A percentile compares a stretch with the other conserved stretches of the same genome.
phyloP scores from a whole-genome alignment of 495 filamentous ascomycete genomes.

The Barbatosphaeria neglecta region DNA sequence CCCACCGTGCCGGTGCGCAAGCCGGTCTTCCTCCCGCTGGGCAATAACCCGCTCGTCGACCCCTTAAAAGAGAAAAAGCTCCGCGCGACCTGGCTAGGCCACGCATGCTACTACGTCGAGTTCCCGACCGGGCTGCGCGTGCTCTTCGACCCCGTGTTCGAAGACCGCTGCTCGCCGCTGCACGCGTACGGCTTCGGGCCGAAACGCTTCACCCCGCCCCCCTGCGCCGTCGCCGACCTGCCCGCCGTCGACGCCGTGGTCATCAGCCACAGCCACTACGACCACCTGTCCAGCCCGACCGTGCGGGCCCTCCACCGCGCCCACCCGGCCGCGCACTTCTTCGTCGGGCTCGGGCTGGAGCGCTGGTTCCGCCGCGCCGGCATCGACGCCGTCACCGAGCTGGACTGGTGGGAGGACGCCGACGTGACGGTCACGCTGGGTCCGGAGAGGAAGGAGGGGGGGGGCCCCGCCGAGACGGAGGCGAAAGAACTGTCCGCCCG shows the following conservation, averaged over 20 bases:
- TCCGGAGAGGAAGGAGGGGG: constrained; percentile 13
- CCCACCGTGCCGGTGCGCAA: constrained; percentile 56
- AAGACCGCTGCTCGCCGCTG: constrained; percentile 78
- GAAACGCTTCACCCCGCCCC: constrained; percentile 68
- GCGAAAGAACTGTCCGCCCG: constrained; percentile 51
- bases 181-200: constrained; percentile 58
- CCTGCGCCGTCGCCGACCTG: constrained; percentile 69
- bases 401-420: constrained; percentile 93
- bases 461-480: constrained; percentile 3
- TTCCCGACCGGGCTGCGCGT: constrained; percentile 82
- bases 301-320: constrained; percentile 56
- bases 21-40: constrained; percentile 63
- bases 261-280: constrained; percentile 91
- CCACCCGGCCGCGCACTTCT: constrained; percentile 77
- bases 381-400: constrained; percentile 65
- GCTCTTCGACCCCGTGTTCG: constrained; percentile 93
- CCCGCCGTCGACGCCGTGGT: constrained; percentile 79
- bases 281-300: constrained; percentile 72
- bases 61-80: constrained; percentile 29
- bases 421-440: constrained; percentile 51
- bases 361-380: constrained; percentile 66
- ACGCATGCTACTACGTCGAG: constrained; percentile 89
- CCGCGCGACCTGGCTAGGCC: constrained; percentile 91
- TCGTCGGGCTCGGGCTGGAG: constrained; percentile 80
- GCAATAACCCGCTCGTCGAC: no score